Percentiles rank a stretch among this genome's conserved stretches.
Evolutionary conservation across 495 filamentous ascomycete species (phyloP).

Genomic region (Talaromyces nanjingensis): DNA sequence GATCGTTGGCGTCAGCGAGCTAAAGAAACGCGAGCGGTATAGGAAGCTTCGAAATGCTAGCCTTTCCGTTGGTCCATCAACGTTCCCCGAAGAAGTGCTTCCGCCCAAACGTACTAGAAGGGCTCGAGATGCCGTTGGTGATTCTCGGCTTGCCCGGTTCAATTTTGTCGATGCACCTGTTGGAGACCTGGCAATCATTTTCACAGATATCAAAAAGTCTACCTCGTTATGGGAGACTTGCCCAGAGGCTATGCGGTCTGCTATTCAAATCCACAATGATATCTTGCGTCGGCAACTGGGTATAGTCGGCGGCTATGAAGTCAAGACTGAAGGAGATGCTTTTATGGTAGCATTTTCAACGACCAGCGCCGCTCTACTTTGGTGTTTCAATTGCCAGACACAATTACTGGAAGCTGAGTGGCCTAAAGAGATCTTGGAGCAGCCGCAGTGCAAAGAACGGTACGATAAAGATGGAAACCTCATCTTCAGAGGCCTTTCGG

Average conservation of each 20-base stretch:
- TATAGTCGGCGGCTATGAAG: slow-evolving; percentile 93
- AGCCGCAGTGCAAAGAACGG: slow-evolving; percentile 73
- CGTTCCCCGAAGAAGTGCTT: slow-evolving; percentile 61
- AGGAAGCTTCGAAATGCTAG: slow-evolving; percentile 61
- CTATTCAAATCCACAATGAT: slow-evolving; percentile 93
- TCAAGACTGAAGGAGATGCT: slow-evolving; percentile 98
- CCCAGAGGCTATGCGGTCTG: slow-evolving; percentile 87
- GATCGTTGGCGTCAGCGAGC: slow-evolving; percentile 85
- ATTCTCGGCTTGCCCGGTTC: slow-evolving; percentile 76
- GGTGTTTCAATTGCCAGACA: slow-evolving; percentile 91
- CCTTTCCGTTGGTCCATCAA: slow-evolving; percentile 72
- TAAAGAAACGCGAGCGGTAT: slow-evolving; percentile 72
- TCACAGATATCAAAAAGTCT: slow-evolving; percentile 99
- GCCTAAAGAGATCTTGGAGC: slow-evolving; percentile 87
- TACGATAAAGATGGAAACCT: slow-evolving; percentile 78
- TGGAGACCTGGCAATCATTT: slow-evolving; percentile 86
- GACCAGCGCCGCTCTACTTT: slow-evolving; percentile 84
- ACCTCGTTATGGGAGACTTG: slow-evolving; percentile 96
- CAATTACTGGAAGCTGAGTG: slow-evolving; percentile 81
- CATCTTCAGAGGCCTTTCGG: slow-evolving; percentile 88
- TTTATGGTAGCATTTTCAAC: slow-evolving; percentile 99
- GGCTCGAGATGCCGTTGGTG: slow-evolving; percentile 59
- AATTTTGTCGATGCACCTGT: slow-evolving; percentile 87
- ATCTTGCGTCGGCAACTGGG: slow-evolving; percentile 89
- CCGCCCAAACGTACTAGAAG: slow-evolving; percentile 57